phyloP scores from a whole-genome alignment of 2,329 filamentous ascomycete species.

The Colletotrichum sp. region DNA sequence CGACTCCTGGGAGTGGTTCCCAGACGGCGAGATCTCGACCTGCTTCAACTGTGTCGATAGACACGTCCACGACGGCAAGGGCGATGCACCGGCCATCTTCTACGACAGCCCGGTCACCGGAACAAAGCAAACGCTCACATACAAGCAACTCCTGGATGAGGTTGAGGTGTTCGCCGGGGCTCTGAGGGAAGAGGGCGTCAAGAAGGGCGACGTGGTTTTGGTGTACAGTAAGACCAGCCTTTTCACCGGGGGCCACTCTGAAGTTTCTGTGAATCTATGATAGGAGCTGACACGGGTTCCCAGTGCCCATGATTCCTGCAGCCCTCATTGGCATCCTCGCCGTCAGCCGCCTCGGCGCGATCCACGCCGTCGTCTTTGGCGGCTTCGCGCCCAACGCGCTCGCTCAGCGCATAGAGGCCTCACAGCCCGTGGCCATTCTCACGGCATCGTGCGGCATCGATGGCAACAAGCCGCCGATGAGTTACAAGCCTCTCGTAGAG shows the following conservation, averaged over 20 bases:
- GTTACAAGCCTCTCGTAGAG: conserved; percentile 79
- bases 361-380: conserved; percentile 93
- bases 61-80: conserved; percentile 82
- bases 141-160: conserved; percentile 76
- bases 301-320: conserved; percentile 94
- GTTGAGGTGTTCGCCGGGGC: conserved; percentile 85
- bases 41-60: conserved; percentile 92
- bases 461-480: conserved; percentile 77
- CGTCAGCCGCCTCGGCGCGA: conserved; percentile 79
- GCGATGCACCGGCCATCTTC: conserved; percentile 75
- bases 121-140: conserved; percentile 75
- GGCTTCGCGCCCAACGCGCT: conserved; percentile 84
- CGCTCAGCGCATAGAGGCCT: conserved; percentile 87
- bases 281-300: not conserved
- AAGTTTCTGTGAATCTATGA: not conserved
- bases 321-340: conserved; percentile 88
- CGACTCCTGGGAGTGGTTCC: conserved; percentile 88
- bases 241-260: not conserved
- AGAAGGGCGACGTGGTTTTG: conserved; percentile 84
- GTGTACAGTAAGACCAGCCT: conserved; percentile 74
- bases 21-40: conserved; percentile 86
- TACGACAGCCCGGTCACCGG: conserved; percentile 88
- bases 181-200: conserved; percentile 80
- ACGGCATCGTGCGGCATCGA: conserved; percentile 95
- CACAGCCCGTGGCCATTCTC: conserved; percentile 75